phyloP scores from a whole-genome alignment of 2,329 filamentous ascomycete genomes.

The Claviceps monticola region DNA sequence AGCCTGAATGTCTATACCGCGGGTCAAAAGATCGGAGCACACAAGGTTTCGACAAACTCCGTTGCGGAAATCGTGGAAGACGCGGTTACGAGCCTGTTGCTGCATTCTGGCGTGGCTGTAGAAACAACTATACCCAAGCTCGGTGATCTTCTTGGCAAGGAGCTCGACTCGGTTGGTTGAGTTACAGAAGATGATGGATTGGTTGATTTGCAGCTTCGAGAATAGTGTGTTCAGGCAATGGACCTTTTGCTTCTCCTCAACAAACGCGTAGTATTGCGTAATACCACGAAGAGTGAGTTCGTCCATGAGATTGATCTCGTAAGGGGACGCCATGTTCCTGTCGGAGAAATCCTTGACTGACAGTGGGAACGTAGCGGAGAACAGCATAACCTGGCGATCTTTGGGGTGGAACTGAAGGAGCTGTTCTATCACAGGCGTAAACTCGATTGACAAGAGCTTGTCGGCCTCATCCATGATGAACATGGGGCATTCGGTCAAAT shows the following conservation, averaged over 20 bases:
- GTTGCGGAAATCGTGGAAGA: slow-evolving; percentile 98
- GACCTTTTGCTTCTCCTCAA: slow-evolving; percentile 98
- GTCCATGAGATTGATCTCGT: slow-evolving; percentile 99
- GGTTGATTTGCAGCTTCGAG: slow-evolving; percentile 98
- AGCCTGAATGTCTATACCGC: slow-evolving; percentile 98
- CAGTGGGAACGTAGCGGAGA: slow-evolving; percentile 93
- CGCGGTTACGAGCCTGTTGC: slow-evolving; percentile 89
- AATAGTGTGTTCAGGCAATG: slow-evolving; percentile 98
- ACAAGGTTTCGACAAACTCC: slow-evolving; percentile 96
- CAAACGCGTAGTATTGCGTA: slow-evolving; percentile 97
- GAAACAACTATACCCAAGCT: slow-evolving; percentile 97
- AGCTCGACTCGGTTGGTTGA: slow-evolving; percentile 97
- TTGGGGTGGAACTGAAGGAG: slow-evolving; percentile 90
- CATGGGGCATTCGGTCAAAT: slow-evolving; percentile 89
- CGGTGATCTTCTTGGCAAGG: slow-evolving; percentile 97
- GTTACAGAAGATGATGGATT: slow-evolving; percentile 99
- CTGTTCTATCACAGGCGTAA: slow-evolving; percentile 95
- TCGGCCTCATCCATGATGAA: slow-evolving; percentile 99
- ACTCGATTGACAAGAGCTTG: slow-evolving; percentile 91
- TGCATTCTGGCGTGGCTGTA: slow-evolving; percentile 98
- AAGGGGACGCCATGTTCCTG: slow-evolving; percentile 91
- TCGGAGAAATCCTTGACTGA: slow-evolving; percentile 97
- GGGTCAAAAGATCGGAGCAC: slow-evolving; percentile 91
- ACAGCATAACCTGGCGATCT: slow-evolving; percentile 97
- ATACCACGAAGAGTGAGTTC: slow-evolving; percentile 96